Evolutionary conservation across 148 eudicot species (phyloP).

Genomic region (Amaranthus hypochondriacus): DNA sequence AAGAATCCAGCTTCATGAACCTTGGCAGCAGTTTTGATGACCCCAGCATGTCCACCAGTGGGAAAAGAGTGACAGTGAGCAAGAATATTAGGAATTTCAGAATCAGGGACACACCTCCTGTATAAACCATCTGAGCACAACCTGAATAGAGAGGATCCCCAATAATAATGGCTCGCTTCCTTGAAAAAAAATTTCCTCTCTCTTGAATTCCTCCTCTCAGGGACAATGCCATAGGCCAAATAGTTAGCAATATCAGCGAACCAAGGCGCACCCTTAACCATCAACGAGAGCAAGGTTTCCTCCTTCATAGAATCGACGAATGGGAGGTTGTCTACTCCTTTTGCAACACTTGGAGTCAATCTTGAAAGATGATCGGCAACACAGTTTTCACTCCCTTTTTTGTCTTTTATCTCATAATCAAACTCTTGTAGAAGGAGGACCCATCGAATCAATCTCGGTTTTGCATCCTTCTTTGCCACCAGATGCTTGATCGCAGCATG

Average conservation of each 20-base stretch:
- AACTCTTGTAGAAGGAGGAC: neutral
- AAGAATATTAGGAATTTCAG: neutral
- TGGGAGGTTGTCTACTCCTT: no score
- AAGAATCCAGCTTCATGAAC: neutral
- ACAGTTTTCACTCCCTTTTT: neutral
- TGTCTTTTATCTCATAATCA: neutral
- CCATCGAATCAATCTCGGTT: neutral
- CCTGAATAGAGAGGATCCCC: neutral
- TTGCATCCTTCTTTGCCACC: neutral
- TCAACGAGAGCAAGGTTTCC: neutral
- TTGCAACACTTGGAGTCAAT: no score
- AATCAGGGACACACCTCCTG: neutral
- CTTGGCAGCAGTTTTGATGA: neutral
- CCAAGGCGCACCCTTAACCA: neutral
- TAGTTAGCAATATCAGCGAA: neutral
- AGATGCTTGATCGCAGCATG: neutral
- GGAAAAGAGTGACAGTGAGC: neutral
- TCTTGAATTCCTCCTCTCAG: no score
- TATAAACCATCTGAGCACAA: neutral
- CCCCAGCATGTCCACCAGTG: neutral
- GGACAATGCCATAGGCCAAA: neutral
- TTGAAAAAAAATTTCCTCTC: neutral
- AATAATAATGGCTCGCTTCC: neutral
- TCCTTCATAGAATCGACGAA: neutral
- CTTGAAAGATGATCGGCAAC: neutral